Conservation (phyloP, 176 grass and related monocot species). For the Phoenix roebelenii region DNA sequence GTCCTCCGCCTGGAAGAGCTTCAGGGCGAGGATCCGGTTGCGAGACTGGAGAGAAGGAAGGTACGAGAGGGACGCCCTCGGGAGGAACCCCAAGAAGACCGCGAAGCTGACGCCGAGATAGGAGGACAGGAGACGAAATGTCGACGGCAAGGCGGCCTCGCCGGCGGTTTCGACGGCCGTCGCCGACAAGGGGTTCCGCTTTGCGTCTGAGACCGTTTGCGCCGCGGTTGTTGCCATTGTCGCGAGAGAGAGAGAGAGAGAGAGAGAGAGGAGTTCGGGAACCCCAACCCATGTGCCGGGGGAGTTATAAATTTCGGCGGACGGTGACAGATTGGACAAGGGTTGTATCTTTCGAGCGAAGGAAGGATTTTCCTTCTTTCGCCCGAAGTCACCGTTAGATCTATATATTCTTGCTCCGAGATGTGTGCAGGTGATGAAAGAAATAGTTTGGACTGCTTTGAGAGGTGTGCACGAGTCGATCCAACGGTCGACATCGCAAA, state of each 20-base stretch:
- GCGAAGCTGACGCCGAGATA: slow-evolving; percentile 29
- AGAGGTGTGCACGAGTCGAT: no score
- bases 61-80: slow-evolving; percentile 5
- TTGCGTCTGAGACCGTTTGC: slow-evolving; percentile 5
- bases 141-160: not conserved
- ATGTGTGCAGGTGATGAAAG: no score
- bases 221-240: slow-evolving; percentile 17
- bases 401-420: no score
- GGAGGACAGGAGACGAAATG: slow-evolving; percentile 17
- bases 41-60: slow-evolving; percentile 30
- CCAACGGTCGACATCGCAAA: no score
- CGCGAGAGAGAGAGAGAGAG: no score
- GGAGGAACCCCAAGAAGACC: no score
- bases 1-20: slow-evolving; percentile 76
- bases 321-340: no score
- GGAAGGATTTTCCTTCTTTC: no score
- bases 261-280: not conserved
- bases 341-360: no score
- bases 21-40: slow-evolving; percentile 42
- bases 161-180: not conserved
- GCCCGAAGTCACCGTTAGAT: no score
- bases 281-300: not conserved
- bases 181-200: not conserved
- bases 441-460: no score
- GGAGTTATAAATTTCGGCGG: no score